Conservation (phyloP, 257 asterid genomes). For the Solanum appendiculatum region DNA sequence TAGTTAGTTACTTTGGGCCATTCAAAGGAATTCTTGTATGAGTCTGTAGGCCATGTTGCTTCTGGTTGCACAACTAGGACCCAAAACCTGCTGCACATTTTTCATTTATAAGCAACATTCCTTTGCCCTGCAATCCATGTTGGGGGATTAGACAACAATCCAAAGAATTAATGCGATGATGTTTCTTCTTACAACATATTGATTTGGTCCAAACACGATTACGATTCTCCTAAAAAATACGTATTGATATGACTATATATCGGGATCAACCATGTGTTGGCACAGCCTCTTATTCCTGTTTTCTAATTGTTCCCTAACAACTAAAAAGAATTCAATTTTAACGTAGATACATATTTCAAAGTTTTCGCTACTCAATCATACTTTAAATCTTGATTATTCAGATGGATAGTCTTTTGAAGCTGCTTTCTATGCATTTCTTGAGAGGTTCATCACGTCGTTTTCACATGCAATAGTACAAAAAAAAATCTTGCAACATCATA, state of each 20-base stretch:
- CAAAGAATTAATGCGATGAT: not conserved
- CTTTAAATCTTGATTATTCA: not conserved
- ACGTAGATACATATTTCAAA: not conserved
- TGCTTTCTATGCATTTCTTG: not conserved
- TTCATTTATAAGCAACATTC: not conserved
- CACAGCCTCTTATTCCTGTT: not conserved
- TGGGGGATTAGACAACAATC: not conserved
- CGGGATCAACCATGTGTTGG: not conserved
- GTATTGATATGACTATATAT: not conserved
- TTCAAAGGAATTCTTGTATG: not conserved
- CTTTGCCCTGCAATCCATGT: not conserved
- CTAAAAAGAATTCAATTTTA: not conserved
- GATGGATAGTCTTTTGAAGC: not conserved
- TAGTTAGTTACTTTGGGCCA: not conserved
- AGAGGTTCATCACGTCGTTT: no score
- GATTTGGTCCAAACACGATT: no score
- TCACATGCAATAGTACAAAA: no score
- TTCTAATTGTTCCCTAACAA: not conserved
- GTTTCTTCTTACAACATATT: no score
- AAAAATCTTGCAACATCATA: no score
- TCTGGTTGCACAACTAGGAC: not conserved
- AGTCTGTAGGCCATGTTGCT: not conserved
- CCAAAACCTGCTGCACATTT: no score
- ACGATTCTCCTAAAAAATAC: not conserved
- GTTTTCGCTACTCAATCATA: not conserved